Evolutionary conservation across 768 basidiomycete genomes (phyloP).

Genomic region (Termitomyces sp.): DNA sequence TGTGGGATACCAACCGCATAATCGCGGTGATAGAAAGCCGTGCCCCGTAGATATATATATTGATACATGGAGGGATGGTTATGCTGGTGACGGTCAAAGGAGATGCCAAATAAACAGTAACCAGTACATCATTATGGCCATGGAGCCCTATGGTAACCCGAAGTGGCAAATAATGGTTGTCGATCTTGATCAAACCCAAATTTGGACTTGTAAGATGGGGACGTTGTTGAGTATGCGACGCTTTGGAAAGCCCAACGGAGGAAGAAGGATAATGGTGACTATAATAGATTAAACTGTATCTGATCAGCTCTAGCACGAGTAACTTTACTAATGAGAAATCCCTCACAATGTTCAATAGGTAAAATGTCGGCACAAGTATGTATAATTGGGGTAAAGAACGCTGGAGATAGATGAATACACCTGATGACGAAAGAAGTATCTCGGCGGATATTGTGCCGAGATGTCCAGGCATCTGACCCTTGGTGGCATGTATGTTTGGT

Average conservation of each 20-base stretch:
- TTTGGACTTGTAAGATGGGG: neutral
- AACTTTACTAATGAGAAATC: neutral
- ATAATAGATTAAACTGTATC: constrained; percentile 5
- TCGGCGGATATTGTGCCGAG: constrained; percentile 2
- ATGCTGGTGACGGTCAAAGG: neutral
- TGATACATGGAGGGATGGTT: neutral
- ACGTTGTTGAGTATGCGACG: neutral
- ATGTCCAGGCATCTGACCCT: constrained; percentile 8
- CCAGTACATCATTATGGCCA: neutral
- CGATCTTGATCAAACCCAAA: neutral
- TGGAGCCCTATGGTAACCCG: neutral
- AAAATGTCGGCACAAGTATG: constrained; percentile 6
- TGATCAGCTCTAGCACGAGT: neutral
- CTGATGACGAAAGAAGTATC: constrained; percentile 1
- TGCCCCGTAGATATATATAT: neutral
- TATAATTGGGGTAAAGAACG: constrained; percentile 4
- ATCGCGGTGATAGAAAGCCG: neutral
- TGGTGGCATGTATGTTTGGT: neutral
- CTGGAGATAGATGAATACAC: neutral
- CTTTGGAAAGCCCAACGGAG: neutral
- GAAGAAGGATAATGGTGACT: neutral
- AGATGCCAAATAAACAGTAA: neutral
- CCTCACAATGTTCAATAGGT: constrained; percentile 6
- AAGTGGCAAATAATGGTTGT: neutral
- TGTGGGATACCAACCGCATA: neutral